phyloP scores from a whole-genome alignment of 78 protist species.

The Emiliania huxleyi region DNA sequence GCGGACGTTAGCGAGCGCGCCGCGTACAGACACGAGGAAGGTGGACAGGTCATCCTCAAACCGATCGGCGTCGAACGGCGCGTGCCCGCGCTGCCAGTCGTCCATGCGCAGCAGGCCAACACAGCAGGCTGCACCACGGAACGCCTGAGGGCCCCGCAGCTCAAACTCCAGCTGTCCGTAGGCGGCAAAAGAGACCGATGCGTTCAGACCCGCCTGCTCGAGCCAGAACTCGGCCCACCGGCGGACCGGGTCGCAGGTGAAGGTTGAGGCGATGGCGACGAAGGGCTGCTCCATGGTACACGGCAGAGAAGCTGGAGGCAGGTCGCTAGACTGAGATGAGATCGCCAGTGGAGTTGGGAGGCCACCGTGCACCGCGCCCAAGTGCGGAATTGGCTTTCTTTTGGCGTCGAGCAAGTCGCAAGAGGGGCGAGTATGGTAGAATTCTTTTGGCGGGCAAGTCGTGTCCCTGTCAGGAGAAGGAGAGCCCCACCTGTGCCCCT shows the following conservation, averaged over 20 bases:
- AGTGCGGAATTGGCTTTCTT: no score
- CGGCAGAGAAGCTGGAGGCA: no score
- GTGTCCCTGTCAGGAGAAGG: no score
- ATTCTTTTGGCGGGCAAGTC: no score
- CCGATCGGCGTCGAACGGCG: not conserved
- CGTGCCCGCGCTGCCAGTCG: not conserved
- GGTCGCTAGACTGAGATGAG: no score
- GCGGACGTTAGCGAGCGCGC: not conserved
- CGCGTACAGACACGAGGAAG: not conserved
- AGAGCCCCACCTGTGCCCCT: no score
- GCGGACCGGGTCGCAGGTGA: not conserved
- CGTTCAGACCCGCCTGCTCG: not conserved
- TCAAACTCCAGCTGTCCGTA: not conserved
- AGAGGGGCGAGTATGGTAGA: no score
- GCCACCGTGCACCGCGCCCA: no score
- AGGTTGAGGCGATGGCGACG: not conserved
- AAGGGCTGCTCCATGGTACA: no score
- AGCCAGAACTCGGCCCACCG: not conserved
- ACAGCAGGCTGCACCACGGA: not conserved
- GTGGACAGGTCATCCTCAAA: not conserved
- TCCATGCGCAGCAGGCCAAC: not conserved
- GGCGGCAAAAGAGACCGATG: not conserved
- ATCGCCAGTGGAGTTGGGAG: no score
- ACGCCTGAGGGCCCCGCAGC: not conserved
- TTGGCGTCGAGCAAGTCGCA: no score